Evolutionary conservation across 2,329 filamentous ascomycete genomes (phyloP).

Genomic region (Epichloe hybrida): DNA sequence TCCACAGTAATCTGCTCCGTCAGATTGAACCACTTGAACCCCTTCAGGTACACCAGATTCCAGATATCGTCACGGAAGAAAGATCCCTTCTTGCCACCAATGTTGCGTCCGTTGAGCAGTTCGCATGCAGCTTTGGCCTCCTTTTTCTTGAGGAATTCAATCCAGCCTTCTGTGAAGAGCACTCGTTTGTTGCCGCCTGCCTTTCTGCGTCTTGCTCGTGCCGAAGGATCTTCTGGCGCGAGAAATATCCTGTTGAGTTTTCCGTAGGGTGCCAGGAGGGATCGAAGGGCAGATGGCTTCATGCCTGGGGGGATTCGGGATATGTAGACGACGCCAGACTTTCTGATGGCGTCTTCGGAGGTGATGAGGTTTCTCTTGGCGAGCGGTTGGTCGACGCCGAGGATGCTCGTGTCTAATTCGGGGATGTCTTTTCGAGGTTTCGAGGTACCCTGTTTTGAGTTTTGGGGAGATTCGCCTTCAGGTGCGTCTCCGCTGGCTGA

Average conservation of each 20-base stretch:
- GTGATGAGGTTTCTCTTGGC: slow-evolving; percentile 55
- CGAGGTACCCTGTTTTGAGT: slow-evolving; percentile 12
- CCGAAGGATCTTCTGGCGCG: slow-evolving; percentile 57
- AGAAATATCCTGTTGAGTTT: slow-evolving; percentile 66
- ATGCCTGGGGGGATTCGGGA: slow-evolving; percentile 80
- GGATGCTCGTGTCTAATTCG: slow-evolving; percentile 23
- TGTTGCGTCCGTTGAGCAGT: slow-evolving; percentile 61
- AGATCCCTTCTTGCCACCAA: slow-evolving; percentile 70
- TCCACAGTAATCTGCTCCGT: slow-evolving; percentile 71
- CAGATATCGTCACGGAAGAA: slow-evolving; percentile 81
- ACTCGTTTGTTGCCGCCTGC: slow-evolving; percentile 73
- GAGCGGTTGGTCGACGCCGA: slow-evolving; percentile 39
- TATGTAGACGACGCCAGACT: slow-evolving; percentile 71
- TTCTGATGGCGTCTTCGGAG: slow-evolving; percentile 50
- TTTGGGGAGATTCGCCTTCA: slow-evolving; percentile 6
- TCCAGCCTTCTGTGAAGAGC: slow-evolving; percentile 74
- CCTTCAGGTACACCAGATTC: slow-evolving; percentile 69
- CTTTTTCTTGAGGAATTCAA: slow-evolving; percentile 64
- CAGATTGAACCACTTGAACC: slow-evolving; percentile 68
- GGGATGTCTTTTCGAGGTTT: slow-evolving; percentile 9
- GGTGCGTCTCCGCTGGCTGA: not conserved
- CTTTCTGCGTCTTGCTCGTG: slow-evolving; percentile 52
- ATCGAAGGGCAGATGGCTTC: slow-evolving; percentile 66
- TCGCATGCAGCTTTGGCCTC: slow-evolving; percentile 68
- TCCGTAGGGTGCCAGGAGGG: slow-evolving; percentile 63